Evolutionary conservation across 768 basidiomycete species (phyloP), one percentile per base, ranked within the genome.

Genomic region (Lactarius indigo): DNA sequence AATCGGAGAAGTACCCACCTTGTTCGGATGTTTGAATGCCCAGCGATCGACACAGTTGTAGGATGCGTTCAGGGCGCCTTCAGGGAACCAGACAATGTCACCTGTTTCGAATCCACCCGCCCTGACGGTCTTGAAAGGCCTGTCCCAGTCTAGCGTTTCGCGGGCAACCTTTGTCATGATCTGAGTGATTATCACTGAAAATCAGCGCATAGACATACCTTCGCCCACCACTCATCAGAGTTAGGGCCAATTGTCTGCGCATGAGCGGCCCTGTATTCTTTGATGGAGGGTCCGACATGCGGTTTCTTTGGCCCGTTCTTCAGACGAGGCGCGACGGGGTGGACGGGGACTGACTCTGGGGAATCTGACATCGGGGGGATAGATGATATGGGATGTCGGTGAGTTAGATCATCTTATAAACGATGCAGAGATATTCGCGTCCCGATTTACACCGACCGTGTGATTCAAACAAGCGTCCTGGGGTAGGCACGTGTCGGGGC

Each of bases 1-100:
- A 30, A 41, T 66, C 35, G 42, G 12, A 37, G 56, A n/a, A 30
- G 30, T 20, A 33, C 44, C 8, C 64, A 87, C 90, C 79, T 87
- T 89, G 76, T 97, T 79, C 0, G 96, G 97, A 73, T 95, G 80
- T 74, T 87, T 85, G 80, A 90, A 95, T 18, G 93, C 96, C 89
- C 94, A 96, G 64, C 96, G 87, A 76, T 99, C 97, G 59, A 99
- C 93, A 73, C 94, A 96, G 78, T 99, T 99, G 83, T 98, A 98
- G 10, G 94, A 87, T 1, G 90, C 96, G 74, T 96, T 97, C 71
- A 96, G 78, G 5, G 82, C 89, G 35, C 96, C 96, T 73, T 99
- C 96, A 5, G 94, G 94, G 84, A 98, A 98, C 96, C 96, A 98
- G 69, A 84, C 84, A 66, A 96, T 87, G 75, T 97, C 93, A 33